phyloP scores from a whole-genome alignment of 2,329 filamentous ascomycete genomes.

The Raffaelea ambrosiae region DNA sequence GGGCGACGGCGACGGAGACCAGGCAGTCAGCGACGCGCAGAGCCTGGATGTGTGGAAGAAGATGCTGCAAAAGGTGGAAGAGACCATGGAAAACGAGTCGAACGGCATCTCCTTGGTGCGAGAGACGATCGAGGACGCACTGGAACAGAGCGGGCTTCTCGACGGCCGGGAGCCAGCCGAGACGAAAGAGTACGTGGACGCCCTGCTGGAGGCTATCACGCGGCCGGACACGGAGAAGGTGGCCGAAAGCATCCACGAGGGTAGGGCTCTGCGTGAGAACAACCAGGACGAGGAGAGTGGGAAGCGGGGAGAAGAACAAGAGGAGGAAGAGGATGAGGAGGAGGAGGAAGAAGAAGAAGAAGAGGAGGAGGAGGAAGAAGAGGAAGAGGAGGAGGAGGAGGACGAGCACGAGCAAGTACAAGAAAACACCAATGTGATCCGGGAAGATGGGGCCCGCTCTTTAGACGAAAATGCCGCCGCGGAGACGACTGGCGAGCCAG shows the following conservation, averaged over 20 bases:
- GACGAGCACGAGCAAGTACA: constrained; percentile 16
- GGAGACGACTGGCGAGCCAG: not conserved
- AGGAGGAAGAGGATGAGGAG: not conserved
- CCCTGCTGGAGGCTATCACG: constrained; percentile 40
- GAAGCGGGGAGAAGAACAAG: constrained; percentile 1
- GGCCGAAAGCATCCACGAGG: constrained; percentile 11
- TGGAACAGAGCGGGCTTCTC: constrained; percentile 46
- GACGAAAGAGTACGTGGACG: constrained; percentile 38
- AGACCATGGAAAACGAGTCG: constrained; percentile 50
- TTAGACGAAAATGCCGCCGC: too few relatives aligned
- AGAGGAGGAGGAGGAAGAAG: constrained; percentile 6
- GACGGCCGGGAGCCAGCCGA: constrained; percentile 35
- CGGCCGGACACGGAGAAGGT: constrained; percentile 12
- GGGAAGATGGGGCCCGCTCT: too few relatives aligned
- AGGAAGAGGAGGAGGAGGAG: constrained; percentile 6
- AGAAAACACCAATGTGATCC: too few relatives aligned
- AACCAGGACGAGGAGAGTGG: constrained; percentile 1
- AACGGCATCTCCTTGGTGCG: constrained; percentile 41
- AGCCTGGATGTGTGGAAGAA: constrained; percentile 39
- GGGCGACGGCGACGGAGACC: constrained; percentile 13
- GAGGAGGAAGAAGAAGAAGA: constrained; percentile 10
- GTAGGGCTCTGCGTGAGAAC: constrained; percentile 3
- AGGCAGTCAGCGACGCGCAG: constrained; percentile 16
- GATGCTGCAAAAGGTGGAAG: constrained; percentile 45
- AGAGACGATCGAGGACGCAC: constrained; percentile 45